phyloP scores from a whole-genome alignment of 345 rosid species.

The Corchorus capsularis region DNA sequence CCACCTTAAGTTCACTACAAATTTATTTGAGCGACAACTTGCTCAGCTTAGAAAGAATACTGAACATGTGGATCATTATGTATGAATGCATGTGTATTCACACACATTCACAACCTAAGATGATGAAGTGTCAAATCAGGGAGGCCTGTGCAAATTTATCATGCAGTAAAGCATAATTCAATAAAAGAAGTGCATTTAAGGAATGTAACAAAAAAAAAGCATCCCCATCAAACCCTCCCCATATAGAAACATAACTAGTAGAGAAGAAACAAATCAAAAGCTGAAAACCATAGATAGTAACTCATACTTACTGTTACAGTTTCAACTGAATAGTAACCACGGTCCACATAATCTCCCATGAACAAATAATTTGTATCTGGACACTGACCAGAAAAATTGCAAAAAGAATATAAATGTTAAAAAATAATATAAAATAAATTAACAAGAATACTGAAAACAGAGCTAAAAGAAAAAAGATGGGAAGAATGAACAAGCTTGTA shows the following conservation, averaged over 20 bases:
- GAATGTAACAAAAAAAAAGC: neutral
- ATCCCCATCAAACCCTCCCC: neutral
- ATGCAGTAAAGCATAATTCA: neutral
- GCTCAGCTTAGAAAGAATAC: neutral
- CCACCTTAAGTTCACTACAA: neutral
- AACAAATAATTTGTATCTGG: slow-evolving; percentile 95
- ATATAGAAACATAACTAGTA: neutral
- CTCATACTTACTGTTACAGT: slow-evolving; percentile 76
- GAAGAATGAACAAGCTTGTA: neutral
- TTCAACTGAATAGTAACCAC: slow-evolving; percentile 96
- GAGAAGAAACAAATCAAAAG: slow-evolving; percentile 2
- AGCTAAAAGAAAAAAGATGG: slow-evolving; percentile 4
- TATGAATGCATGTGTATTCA: neutral
- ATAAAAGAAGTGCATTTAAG: neutral
- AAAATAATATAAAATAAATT: neutral
- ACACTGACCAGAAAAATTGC: slow-evolving; percentile 50
- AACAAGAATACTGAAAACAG: slow-evolving; percentile 4
- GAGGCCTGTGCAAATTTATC: neutral
- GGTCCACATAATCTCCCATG: slow-evolving; percentile 98
- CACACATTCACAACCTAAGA: neutral
- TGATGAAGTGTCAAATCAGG: neutral
- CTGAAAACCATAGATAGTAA: neutral
- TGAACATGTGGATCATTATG: neutral
- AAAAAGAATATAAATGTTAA: slow-evolving; percentile 17
- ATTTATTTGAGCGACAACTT: neutral